A percentile compares a stretch with the other conserved stretches of the same genome.
These are phyloP conservation scores for Thelonectria olida DNA, from an alignment of 2,329 filamentous ascomycete species.

Conservation along the genomic window DNA sequence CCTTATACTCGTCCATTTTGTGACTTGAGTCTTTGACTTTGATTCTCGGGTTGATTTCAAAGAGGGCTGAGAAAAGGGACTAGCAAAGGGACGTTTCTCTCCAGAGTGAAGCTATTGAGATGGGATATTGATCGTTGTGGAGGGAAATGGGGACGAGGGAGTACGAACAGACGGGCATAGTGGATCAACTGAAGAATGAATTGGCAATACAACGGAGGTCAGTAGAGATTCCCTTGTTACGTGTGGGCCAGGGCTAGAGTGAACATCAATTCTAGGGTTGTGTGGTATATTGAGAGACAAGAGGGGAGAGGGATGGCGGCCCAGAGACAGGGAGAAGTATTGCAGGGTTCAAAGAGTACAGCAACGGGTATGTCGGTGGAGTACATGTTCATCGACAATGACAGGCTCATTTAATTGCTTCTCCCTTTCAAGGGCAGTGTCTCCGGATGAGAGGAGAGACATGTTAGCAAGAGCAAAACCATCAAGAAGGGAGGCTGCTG, in stretches of 20 bases:
- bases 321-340: neutral
- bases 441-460: neutral
- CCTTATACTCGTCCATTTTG: conserved; percentile 28
- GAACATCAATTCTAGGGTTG: neutral
- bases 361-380: neutral
- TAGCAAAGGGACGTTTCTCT: conserved; percentile 2
- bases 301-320: neutral
- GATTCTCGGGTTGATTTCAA: neutral
- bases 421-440: neutral
- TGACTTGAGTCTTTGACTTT: too few species aligned
- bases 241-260: neutral
- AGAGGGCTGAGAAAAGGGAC: neutral
- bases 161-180: too few species aligned
- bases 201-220: neutral
- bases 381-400: neutral
- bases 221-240: neutral
- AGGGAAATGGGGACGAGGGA: conserved; percentile 9
- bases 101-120: conserved; percentile 13
- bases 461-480: neutral
- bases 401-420: neutral
- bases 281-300: neutral
- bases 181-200: neutral
- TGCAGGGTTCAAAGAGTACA: neutral
- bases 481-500: too few species aligned
- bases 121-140: conserved; percentile 12